These are phyloP conservation scores for Populus alba DNA, from an alignment of 345 rosid species.

Conservation along the genomic window DNA sequence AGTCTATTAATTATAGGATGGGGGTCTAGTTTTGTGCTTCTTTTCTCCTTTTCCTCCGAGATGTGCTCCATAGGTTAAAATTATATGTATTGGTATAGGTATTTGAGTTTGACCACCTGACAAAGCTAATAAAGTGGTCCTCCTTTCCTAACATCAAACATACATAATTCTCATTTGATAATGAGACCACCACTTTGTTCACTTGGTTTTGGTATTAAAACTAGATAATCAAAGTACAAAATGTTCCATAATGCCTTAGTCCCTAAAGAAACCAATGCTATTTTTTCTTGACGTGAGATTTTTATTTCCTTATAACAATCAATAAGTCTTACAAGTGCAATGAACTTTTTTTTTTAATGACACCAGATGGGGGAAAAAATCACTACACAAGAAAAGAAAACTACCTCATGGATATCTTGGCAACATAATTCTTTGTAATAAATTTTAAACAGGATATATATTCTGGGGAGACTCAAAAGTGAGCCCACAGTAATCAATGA, in stretches of 20 bases:
- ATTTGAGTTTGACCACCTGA: background rate
- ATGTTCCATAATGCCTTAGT: background rate
- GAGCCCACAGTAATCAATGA: background rate
- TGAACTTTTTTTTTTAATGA: background rate
- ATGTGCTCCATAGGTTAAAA: too few relatives aligned
- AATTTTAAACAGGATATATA: too few relatives aligned
- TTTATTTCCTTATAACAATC: background rate
- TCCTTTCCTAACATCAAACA: background rate
- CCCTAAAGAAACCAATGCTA: background rate
- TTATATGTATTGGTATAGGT: background rate
- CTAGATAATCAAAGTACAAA: background rate
- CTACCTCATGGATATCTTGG: too few relatives aligned
- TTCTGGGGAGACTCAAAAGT: too few relatives aligned
- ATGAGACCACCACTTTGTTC: background rate
- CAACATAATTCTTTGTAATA: too few relatives aligned
- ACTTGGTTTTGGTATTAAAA: background rate
- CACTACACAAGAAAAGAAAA: too few relatives aligned
- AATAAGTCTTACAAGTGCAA: background rate
- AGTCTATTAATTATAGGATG: background rate
- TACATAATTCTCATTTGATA: background rate
- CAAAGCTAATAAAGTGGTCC: background rate
- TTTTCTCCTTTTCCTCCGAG: too few relatives aligned
- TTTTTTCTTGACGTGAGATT: background rate
- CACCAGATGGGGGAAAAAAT: background rate
- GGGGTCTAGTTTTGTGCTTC: too few relatives aligned